phyloP scores from a whole-genome alignment of 352 stramenopile species.

The Phytopythium cucurbitacearum region DNA sequence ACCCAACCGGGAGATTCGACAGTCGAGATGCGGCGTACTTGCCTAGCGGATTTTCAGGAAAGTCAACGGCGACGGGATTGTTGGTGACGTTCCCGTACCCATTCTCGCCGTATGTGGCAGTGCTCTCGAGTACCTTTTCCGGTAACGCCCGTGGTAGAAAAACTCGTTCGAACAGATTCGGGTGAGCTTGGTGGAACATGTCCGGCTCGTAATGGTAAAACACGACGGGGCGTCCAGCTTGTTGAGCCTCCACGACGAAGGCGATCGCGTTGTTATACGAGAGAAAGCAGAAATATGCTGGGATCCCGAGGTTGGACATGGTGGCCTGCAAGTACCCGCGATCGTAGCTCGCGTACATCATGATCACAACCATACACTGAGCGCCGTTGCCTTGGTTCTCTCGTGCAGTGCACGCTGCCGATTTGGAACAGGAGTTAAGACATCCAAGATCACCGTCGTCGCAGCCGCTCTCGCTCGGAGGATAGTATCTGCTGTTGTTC shows the following conservation, averaged over 20 bases:
- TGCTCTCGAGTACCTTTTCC: constrained; percentile 8
- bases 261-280: constrained; percentile 8
- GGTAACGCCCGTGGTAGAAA: constrained; percentile 25
- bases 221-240: constrained; percentile 12
- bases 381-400: constrained; percentile 13
- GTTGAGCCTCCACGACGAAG: constrained; percentile 14
- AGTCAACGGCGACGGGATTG: constrained; percentile 44
- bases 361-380: constrained; percentile 28
- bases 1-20: constrained; percentile 7
- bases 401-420: constrained; percentile 23
- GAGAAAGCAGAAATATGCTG: constrained; percentile 42
- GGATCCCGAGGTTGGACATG: constrained; percentile 32
- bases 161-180: constrained; percentile 26
- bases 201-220: constrained; percentile 58
- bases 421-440: constrained; percentile 27
- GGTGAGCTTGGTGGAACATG: constrained; percentile 26
- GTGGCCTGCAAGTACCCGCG: constrained; percentile 22
- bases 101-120: constrained; percentile 26
- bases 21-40: constrained; percentile 23
- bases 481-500: constrained; percentile 17
- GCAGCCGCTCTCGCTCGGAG: constrained; percentile 10
- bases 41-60: constrained; percentile 14
- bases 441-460: constrained; percentile 24
- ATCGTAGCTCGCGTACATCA: constrained; percentile 29
- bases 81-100: constrained; percentile 29